Percentiles rank a stretch among this genome's conserved stretches.
phyloP scores from a whole-genome alignment of 2,329 filamentous ascomycete genomes.

The Exserohilum turcica region DNA sequence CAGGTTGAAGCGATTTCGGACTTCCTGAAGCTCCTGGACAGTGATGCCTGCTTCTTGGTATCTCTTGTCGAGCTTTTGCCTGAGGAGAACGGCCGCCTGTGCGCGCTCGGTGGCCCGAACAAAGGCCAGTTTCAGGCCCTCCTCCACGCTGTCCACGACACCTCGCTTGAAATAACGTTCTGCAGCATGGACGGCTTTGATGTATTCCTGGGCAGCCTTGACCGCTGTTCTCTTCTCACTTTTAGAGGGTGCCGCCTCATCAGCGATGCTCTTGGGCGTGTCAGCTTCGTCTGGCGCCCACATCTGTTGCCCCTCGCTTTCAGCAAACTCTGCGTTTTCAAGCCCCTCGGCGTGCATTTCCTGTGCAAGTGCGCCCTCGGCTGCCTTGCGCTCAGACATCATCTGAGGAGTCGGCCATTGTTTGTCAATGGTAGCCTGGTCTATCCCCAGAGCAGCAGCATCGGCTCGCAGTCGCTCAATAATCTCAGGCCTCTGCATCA shows the following conservation, averaged over 20 bases:
- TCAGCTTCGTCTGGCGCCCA: constrained; percentile 15
- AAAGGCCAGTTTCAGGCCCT: constrained; percentile 33
- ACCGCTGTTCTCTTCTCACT: constrained; percentile 9
- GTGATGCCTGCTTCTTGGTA: constrained; percentile 19
- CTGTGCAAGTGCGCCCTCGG: constrained; percentile 12
- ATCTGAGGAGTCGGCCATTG: constrained; percentile 37
- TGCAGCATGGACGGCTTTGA: constrained; percentile 19
- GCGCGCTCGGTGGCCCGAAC: constrained; percentile 26
- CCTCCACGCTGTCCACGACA: constrained; percentile 30
- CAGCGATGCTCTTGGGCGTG: not conserved
- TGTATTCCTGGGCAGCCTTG: constrained; percentile 21
- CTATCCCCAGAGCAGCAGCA: constrained; percentile 68
- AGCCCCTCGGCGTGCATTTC: not conserved
- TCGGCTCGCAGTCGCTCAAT: constrained; percentile 69
- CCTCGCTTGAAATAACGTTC: constrained; percentile 24
- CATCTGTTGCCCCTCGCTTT: constrained; percentile 19
- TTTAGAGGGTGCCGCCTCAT: not conserved
- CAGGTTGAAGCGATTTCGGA: constrained; percentile 16
- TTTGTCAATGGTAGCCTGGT: constrained; percentile 48
- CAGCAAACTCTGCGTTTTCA: constrained; percentile 6
- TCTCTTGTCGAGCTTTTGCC: constrained; percentile 16
- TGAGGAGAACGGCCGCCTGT: constrained; percentile 10
- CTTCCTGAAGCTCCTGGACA: constrained; percentile 17
- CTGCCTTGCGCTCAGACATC: constrained; percentile 19
- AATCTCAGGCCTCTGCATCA: constrained; percentile 78